phyloP scores from a whole-genome alignment of 2,329 filamentous ascomycete genomes.

The Cyphellophora attinorum region DNA sequence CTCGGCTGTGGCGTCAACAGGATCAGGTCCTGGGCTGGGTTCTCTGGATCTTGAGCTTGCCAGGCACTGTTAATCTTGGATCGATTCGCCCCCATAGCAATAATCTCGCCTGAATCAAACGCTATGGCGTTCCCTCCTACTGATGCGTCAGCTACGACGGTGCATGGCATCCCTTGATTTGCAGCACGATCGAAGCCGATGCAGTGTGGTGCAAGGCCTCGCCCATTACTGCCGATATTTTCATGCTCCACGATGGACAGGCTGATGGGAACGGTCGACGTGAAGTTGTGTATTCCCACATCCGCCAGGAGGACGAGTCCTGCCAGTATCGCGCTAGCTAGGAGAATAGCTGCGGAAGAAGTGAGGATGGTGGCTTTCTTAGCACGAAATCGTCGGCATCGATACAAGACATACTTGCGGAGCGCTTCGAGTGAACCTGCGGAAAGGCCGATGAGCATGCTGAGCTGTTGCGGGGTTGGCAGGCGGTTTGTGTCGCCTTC shows the following conservation, averaged over 20 bases:
- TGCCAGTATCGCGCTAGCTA: conserved; percentile 1
- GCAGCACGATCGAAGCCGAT: conserved; percentile 1
- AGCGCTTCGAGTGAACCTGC: conserved; percentile 1
- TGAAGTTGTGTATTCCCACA: conserved; percentile 4
- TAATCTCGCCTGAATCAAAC: conserved; percentile 4
- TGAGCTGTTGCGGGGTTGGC: conserved; percentile 2
- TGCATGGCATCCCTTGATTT: conserved; percentile 6
- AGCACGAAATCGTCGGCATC: background rate
- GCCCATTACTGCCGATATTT: background rate
- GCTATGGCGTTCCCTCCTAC: conserved; percentile 2
- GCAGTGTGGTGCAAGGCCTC: background rate
- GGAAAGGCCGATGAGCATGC: conserved; percentile 1
- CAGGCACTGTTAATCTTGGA: conserved; percentile 3
- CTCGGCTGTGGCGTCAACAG: conserved; percentile 3
- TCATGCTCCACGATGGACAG: background rate
- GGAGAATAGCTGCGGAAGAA: conserved; percentile 1
- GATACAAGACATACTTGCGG: conserved; percentile 1
- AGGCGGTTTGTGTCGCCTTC: background rate
- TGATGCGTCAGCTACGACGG: conserved; percentile 4
- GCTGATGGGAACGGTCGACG: conserved; percentile 3
- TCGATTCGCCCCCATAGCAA: conserved; percentile 2
- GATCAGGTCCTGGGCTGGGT: conserved; percentile 2
- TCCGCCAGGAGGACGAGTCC: conserved; percentile 4
- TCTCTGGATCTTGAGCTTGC: background rate
- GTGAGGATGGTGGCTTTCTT: background rate